These are phyloP conservation scores for Quercus robur DNA, from an alignment of 306 rosid genomes.

Conservation along the genomic window DNA sequence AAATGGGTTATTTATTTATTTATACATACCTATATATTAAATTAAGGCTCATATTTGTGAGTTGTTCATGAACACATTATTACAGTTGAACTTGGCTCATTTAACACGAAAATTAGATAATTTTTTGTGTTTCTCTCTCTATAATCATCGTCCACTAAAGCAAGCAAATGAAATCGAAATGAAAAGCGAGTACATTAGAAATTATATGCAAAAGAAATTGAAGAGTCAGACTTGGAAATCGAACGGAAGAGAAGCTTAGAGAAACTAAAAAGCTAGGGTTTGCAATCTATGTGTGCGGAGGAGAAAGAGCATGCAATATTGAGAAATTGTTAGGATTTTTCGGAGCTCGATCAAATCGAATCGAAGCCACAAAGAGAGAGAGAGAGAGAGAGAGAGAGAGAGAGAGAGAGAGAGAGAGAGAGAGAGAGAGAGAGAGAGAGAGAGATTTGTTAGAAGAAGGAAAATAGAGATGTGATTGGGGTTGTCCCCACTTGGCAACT, in stretches of 20 bases:
- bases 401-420: background rate
- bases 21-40: too few species aligned
- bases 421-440: too few species aligned
- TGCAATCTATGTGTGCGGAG: background rate
- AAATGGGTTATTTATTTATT: too few species aligned
- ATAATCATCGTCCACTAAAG: background rate
- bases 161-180: background rate
- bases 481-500: slow-evolving; percentile 9
- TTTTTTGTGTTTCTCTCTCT: background rate
- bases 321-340: background rate
- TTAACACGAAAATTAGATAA: slow-evolving; percentile 11
- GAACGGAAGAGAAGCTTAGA: background rate
- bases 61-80: too few species aligned
- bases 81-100: too few species aligned
- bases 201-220: too few species aligned
- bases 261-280: background rate
- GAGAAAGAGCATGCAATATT: background rate
- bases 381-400: background rate
- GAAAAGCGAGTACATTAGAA: background rate
- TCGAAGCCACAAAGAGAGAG: background rate
- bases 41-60: too few species aligned
- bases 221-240: slow-evolving; percentile 5
- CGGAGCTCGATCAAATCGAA: slow-evolving; percentile 21
- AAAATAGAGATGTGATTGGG: slow-evolving; percentile 9
- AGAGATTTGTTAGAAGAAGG: too few species aligned